Conservation (phyloP, 805 yeast genomes). For the Debaryomyces prosopidis region DNA sequence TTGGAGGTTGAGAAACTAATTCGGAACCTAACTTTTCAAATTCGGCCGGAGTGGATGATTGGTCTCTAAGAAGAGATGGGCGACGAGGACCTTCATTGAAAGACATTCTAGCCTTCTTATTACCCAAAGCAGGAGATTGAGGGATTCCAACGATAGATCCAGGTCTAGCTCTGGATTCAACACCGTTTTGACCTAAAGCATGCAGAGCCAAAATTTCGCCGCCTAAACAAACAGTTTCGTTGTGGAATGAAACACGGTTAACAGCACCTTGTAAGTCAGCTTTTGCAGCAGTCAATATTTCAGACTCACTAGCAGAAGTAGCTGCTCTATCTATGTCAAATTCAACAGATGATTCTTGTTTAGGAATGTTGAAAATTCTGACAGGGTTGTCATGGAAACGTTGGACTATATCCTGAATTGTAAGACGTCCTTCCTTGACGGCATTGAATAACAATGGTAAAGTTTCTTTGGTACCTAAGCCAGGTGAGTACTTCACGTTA, state of each 20-base stretch:
- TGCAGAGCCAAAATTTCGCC: constrained; percentile 64
- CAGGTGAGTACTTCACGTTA: constrained; percentile 62
- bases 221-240: constrained; percentile 80
- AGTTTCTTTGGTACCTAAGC: constrained; percentile 77
- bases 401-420: constrained; percentile 67
- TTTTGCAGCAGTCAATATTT: constrained; percentile 14
- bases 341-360: constrained; percentile 77
- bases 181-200: constrained; percentile 61
- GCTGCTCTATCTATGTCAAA: constrained; percentile 74
- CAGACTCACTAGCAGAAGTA: constrained; percentile 36
- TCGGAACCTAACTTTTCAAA: constrained; percentile 60
- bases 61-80: constrained; percentile 38
- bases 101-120: constrained; percentile 36
- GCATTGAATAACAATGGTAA: constrained; percentile 82
- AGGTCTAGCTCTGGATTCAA: constrained; percentile 46
- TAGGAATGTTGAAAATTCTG: constrained; percentile 78
- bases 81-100: constrained; percentile 33
- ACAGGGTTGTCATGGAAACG: constrained; percentile 83
- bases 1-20: constrained; percentile 71
- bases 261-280: constrained; percentile 72
- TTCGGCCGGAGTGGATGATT: constrained; percentile 44
- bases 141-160: constrained; percentile 34
- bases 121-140: constrained; percentile 37
- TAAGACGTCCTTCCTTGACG: constrained; percentile 68
- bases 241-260: constrained; percentile 81